Evolutionary conservation across 345 rosid species (phyloP).

Genomic region (Limnanthes douglasii): DNA sequence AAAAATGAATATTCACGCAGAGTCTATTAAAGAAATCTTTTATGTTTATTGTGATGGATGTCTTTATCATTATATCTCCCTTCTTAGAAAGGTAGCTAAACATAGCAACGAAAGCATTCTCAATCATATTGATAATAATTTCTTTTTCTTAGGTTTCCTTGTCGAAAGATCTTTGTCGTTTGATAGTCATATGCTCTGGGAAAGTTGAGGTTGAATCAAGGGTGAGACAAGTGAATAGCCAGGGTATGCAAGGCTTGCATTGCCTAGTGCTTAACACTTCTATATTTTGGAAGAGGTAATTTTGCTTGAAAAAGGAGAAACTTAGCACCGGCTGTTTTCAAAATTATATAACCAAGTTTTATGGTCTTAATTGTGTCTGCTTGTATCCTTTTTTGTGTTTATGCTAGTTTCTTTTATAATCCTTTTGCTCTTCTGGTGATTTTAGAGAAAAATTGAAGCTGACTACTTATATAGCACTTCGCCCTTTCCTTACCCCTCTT

Average conservation of each 20-base stretch:
- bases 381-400: background rate
- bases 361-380: conserved; percentile 2
- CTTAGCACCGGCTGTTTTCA: conserved; percentile 4
- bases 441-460: no score
- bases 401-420: background rate
- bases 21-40: no score
- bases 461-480: no score
- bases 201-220: conserved; percentile 33
- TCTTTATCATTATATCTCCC: no score
- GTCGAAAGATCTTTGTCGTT: conserved; percentile 77
- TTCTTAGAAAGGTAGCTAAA: no score
- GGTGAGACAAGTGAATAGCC: conserved; percentile 14
- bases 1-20: no score
- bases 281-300: conserved; percentile 69
- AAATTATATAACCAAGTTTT: conserved; percentile 1
- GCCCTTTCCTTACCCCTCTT: background rate
- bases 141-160: conserved; percentile 48
- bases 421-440: background rate
- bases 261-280: conserved; percentile 68
- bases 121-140: no score
- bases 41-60: no score
- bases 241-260: conserved; percentile 46
- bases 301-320: conserved; percentile 12
- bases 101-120: no score
- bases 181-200: conserved; percentile 73